Evolutionary conservation across 2,329 filamentous ascomycete genomes (phyloP), one percentile per base, ranked within the genome.

Genomic region (Verticillium tricorpus): DNA sequence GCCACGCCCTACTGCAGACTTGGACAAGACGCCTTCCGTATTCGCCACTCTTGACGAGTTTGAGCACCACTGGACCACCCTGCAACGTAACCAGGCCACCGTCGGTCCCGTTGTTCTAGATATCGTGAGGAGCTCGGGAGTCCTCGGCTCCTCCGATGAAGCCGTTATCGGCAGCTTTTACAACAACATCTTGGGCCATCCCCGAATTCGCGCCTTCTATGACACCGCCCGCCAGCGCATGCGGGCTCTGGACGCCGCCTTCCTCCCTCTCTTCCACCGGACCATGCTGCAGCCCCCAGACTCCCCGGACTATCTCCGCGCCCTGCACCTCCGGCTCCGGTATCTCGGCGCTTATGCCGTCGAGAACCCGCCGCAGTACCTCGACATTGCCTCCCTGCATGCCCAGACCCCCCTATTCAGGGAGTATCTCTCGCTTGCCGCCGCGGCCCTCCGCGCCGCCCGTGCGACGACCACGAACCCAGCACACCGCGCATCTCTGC

Each of bases 291-390:
- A 67, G 0, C 67, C 73, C 4, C 6, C 62, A 5, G 64, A 67
- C 14, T 72, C 71, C 11, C 68, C 69, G 6, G 39, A 56, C 1
- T 75, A 75, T 45, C 60, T 73, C 1, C 66, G 67, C 37, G 74
- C 73, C 0, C 65, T 76, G n/a, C 69, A 74, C 32, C 65, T 76
- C 4, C 72, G 74, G 0, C 58, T 76, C 0, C 70, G 74, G 31
- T 69, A 65, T 15, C 34, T 76, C 0, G 67, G 65, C 1, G 62
- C 65, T 2, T 70, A 69, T 32, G 59, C 69, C 5, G 74, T 77
- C 14, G 69, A 69, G 1, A 65, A 75, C 50, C 64, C 70, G 0
- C 63, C 68, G 0, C 63, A 68, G 8, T 75, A 69, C 32, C 40
- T 71, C 9, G 56, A 71, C 3, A 34, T 67, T 6, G 64, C 67